Percentiles rank a stretch among this genome's conserved stretches.
phyloP scores from a whole-genome alignment of 306 rosid genomes.

The Medicago ruthenica region DNA sequence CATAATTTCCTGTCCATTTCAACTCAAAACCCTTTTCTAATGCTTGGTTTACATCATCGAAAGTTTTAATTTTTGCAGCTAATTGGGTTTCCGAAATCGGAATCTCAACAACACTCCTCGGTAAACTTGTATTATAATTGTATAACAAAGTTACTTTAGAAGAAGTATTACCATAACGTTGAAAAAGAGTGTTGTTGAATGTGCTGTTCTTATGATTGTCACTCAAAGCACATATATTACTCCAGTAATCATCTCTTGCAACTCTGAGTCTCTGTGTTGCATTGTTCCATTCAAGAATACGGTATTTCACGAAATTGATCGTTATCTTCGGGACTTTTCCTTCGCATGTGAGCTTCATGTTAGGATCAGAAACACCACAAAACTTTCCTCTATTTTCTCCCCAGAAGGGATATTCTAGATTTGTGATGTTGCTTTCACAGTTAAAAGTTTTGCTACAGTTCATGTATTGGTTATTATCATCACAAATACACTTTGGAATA shows the following conservation, averaged over 20 bases:
- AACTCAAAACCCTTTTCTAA: slow-evolving; percentile 17
- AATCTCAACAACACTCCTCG: background rate
- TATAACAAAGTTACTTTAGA: slow-evolving; percentile 6
- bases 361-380: slow-evolving; percentile 36
- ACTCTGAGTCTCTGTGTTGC: slow-evolving; percentile 7
- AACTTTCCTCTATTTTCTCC: slow-evolving; percentile 13
- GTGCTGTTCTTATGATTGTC: background rate
- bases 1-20: background rate
- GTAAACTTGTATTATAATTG: background rate
- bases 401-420: slow-evolving; percentile 44
- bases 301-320: slow-evolving; percentile 18
- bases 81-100: background rate
- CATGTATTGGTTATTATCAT: background rate
- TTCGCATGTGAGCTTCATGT: slow-evolving; percentile 23
- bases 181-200: background rate
- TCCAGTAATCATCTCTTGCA: slow-evolving; percentile 42
- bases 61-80: rapidly evolving
- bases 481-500: slow-evolving; percentile 5
- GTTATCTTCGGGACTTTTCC: background rate
- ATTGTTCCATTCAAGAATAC: slow-evolving; percentile 10
- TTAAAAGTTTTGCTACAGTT: slow-evolving; percentile 17
- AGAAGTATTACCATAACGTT: background rate
- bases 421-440: background rate
- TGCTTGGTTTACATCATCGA: rapidly evolving
- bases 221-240: background rate